Conservation (phyloP, 768 basidiomycete species). For the Cytidiella melzeri region DNA sequence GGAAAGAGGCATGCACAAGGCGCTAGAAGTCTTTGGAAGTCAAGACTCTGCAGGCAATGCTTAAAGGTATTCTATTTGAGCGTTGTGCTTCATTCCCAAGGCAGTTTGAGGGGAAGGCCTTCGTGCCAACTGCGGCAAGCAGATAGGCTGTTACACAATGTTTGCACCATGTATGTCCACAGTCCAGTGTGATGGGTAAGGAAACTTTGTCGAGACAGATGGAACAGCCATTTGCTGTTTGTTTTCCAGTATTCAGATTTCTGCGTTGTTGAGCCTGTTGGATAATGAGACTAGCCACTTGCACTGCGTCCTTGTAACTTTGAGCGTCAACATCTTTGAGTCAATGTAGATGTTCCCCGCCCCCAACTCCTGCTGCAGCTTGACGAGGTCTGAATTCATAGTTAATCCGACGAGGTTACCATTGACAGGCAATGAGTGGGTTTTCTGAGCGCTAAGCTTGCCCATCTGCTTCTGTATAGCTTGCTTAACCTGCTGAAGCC, state of each 20-base stretch:
- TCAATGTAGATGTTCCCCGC: constrained; percentile 52
- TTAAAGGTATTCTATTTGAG: constrained; percentile 46
- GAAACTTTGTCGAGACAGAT: constrained; percentile 60
- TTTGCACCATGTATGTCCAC: constrained; percentile 67
- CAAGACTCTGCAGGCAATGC: constrained; percentile 44
- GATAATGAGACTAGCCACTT: constrained; percentile 37
- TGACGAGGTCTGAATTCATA: constrained; percentile 37
- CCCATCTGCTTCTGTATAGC: constrained; percentile 42
- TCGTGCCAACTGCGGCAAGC: constrained; percentile 46
- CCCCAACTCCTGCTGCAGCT: constrained; percentile 46
- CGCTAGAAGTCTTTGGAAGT: constrained; percentile 45
- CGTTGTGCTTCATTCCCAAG: constrained; percentile 62
- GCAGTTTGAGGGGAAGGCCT: constrained; percentile 65
- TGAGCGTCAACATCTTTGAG: constrained; percentile 33
- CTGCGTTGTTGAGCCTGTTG: constrained; percentile 25
- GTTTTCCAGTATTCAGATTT: constrained; percentile 14
- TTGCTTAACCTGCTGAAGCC: constrained; percentile 35
- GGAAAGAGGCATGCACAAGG: constrained; percentile 52
- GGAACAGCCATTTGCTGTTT: constrained; percentile 42
- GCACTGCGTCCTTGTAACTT: constrained; percentile 39
- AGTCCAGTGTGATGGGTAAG: constrained; percentile 46
- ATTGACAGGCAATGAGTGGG: constrained; percentile 40
- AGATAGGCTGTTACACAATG: constrained; percentile 57
- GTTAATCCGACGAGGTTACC: constrained; percentile 41
- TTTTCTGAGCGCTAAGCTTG: constrained; percentile 36